Conservation (phyloP, 495 filamentous ascomycete genomes). For the Penicillium pancosmium region DNA sequence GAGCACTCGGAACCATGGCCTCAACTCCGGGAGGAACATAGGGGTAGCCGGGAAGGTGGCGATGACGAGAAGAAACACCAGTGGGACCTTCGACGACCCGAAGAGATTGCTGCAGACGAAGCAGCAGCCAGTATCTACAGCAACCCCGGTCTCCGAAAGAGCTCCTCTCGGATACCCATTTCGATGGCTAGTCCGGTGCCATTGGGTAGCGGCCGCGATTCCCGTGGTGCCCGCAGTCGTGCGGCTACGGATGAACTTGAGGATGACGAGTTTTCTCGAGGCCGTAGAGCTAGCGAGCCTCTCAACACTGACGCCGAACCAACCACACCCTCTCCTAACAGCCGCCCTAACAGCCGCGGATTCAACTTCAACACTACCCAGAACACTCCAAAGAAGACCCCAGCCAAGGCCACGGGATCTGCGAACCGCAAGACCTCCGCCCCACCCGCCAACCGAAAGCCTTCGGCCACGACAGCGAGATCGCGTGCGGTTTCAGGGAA, state of each 20-base stretch:
- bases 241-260: slow-evolving; percentile 47
- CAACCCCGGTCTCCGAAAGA: slow-evolving; percentile 48
- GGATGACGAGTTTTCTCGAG: slow-evolving; percentile 62
- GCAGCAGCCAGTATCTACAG: slow-evolving; percentile 45
- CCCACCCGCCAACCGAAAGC: slow-evolving; percentile 40
- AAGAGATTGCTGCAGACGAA: slow-evolving; percentile 75
- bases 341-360: slow-evolving; percentile 49
- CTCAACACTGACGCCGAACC: slow-evolving; percentile 58
- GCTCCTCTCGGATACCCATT: slow-evolving; percentile 80
- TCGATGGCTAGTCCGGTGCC: slow-evolving; percentile 75
- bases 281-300: slow-evolving; percentile 74
- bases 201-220: slow-evolving; percentile 74
- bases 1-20: slow-evolving; percentile 46
- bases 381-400: slow-evolving; percentile 42
- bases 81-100: slow-evolving; percentile 77
- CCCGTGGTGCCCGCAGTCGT: slow-evolving; percentile 64
- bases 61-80: slow-evolving; percentile 40
- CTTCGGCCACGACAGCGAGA: slow-evolving; percentile 26
- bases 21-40: slow-evolving; percentile 40
- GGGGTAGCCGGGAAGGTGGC: slow-evolving; percentile 41
- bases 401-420: slow-evolving; percentile 45
- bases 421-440: slow-evolving; percentile 48
- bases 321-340: slow-evolving; percentile 46
- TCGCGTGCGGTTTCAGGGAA: slow-evolving; percentile 44
- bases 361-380: slow-evolving; percentile 29